Evolutionary conservation across 257 asterid genomes (phyloP), one percentile per base, ranked within the genome.

Genomic region (Nicotiana obtusifolia): DNA sequence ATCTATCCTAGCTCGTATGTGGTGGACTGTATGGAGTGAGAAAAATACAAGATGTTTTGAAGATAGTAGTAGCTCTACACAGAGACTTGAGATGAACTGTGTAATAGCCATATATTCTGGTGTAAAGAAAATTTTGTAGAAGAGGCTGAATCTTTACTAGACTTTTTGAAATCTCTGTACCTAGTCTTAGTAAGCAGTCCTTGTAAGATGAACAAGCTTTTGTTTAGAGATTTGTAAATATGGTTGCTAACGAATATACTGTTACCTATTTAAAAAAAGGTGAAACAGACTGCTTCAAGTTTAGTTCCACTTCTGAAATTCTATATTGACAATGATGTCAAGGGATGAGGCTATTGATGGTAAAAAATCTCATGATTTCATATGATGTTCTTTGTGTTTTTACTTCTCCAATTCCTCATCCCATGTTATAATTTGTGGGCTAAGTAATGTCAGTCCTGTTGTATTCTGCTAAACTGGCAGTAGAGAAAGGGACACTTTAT

Each of bases 401-500:
- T n/a, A n/a, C n/a, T 73, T 71, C 10, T 17, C 35, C 60, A 56
- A 31, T 69, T 53, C 33, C 54, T 85, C 19, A 16, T 77, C 52
- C 77, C 37, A 64, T 85, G 16, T 44, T 85, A 80, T 81, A 91
- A 81, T 95, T 90, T 88, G n/a, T 86, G 82, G 53, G 75, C 85
- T 66, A 80, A 95, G 99, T 97, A 64, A 95, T 95, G 99, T 95
- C 98, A 62, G 92, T 91, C 89, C 86, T 95, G 73, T 82, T 94
- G 86, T 87, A 86, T 52, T 94, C 99, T 76, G 98, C 99, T 52
- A 94, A 91, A 79, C 85, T 91, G 87, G 97, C 97, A 53, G 90
- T 89, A 35, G 97, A 91, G 86, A 94, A 93, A 86, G 99, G 98
- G 83, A 84, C 85, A 94, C 97, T 69, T 90, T 93, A 57, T 97